phyloP scores from a whole-genome alignment of 139 green algal genomes.

The Asterochloris sp. region DNA sequence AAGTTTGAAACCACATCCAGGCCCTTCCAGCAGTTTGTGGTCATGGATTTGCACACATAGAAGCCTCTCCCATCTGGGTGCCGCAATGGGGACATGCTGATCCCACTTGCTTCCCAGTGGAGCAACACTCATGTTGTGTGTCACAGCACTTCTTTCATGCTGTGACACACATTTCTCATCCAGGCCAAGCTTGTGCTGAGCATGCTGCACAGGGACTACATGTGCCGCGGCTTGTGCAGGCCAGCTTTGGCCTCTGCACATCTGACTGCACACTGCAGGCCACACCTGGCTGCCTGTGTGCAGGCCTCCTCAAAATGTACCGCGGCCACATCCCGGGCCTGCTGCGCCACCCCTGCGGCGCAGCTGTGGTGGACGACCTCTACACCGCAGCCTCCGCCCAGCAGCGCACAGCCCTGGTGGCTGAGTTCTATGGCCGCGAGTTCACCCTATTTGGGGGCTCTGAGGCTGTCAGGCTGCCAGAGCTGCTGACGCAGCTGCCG shows the following conservation, averaged over 20 bases:
- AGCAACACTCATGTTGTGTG: too few species aligned
- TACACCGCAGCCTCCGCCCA: slow-evolving; percentile 49
- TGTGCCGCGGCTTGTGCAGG: too few species aligned
- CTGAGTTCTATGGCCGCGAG: slow-evolving; percentile 80
- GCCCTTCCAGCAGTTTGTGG: neutral
- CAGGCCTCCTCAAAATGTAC: slow-evolving; percentile 67
- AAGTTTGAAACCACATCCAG: slow-evolving; percentile 3
- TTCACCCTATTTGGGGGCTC: slow-evolving; percentile 61
- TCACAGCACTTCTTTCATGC: too few species aligned
- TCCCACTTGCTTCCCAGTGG: too few species aligned
- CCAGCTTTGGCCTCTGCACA: neutral
- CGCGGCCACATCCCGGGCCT: slow-evolving; percentile 68
- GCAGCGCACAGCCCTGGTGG: slow-evolving; percentile 63
- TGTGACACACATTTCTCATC: too few species aligned
- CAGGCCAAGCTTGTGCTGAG: too few species aligned
- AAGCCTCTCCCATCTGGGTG: too few species aligned
- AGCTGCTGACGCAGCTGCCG: neutral
- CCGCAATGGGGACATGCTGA: too few species aligned
- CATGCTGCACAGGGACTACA: too few species aligned
- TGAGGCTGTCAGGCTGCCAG: neutral
- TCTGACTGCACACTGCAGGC: neutral
- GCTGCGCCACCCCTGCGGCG: slow-evolving; percentile 76
- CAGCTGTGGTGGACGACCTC: slow-evolving; percentile 77
- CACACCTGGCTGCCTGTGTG: neutral
- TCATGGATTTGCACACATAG: slow-evolving; percentile 18